These are phyloP conservation scores for Volvariella surrecta DNA, from an alignment of 1,284 basidiomycete genomes.

Conservation along the genomic window DNA sequence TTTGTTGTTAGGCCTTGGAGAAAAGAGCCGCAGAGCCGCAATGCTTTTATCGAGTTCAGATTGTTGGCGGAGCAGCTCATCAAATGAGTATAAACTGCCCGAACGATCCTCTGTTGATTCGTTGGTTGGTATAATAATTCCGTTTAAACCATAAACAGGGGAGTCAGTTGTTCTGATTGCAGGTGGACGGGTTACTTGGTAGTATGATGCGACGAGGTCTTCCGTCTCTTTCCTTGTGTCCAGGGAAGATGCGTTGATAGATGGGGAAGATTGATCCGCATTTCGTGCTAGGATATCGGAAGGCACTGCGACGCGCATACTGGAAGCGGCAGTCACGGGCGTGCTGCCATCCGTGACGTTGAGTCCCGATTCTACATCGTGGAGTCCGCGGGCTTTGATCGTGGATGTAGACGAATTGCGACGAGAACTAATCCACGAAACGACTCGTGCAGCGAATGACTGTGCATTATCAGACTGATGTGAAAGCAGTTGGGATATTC, in stretches of 20 bases:
- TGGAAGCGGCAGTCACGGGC: neutral
- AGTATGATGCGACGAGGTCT: neutral
- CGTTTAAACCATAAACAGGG: slow-evolving; percentile 37
- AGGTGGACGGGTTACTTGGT: neutral
- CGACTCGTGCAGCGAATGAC: neutral
- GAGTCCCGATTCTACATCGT: neutral
- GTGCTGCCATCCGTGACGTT: neutral
- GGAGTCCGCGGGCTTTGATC: neutral
- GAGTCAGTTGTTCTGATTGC: neutral
- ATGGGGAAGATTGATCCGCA: neutral
- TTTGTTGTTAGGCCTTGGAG: slow-evolving; percentile 16
- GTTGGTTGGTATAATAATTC: slow-evolving; percentile 20
- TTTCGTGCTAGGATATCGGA: neutral
- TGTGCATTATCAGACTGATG: neutral
- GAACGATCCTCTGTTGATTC: slow-evolving; percentile 4
- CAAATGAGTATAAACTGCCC: slow-evolving; percentile 27
- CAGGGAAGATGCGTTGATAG: neutral
- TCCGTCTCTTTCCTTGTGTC: neutral
- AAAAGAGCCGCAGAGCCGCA: slow-evolving; percentile 43
- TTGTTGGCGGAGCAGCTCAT: slow-evolving; percentile 52
- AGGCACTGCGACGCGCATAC: neutral
- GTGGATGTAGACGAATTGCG: neutral
- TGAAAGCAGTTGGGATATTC: neutral
- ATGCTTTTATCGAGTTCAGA: slow-evolving; percentile 59
- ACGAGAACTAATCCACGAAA: neutral